Evolutionary conservation across 2,329 filamentous ascomycete species (phyloP).

Genomic region (Colletotrichum tropicale): DNA sequence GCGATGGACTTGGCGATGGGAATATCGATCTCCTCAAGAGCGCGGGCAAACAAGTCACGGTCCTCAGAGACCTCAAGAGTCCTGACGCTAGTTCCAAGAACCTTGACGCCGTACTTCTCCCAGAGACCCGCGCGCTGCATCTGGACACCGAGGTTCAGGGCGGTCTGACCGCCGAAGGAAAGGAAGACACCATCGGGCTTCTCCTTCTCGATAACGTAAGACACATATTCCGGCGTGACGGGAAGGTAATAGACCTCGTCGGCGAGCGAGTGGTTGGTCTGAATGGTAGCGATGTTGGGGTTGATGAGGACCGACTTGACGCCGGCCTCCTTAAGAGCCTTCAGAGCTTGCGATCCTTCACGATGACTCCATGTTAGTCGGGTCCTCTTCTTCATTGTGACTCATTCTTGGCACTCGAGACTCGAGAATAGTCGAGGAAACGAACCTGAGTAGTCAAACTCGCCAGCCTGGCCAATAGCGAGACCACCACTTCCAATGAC

Average conservation of each 20-base stretch:
- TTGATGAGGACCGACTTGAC: conserved; percentile 93
- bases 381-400: not conserved
- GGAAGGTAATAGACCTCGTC: conserved; percentile 99
- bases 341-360: conserved; percentile 90
- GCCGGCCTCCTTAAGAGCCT: conserved; percentile 94
- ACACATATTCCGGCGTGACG: conserved; percentile 96
- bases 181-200: conserved; percentile 96
- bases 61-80: conserved; percentile 96
- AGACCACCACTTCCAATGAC: conserved; percentile 96
- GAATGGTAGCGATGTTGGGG: conserved; percentile 97
- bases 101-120: conserved; percentile 93
- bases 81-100: conserved; percentile 92
- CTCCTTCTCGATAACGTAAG: conserved; percentile 96
- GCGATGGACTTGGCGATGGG: conserved; percentile 97
- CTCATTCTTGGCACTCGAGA: conserved; percentile 1
- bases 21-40: conserved; percentile 95
- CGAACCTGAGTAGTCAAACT: conserved; percentile 98
- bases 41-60: conserved; percentile 93
- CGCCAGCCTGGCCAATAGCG: conserved; percentile 95
- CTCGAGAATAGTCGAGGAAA: conserved; percentile 25
- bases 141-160: conserved; percentile 93
- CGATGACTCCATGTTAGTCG: conserved; percentile 23
- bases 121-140: conserved; percentile 97
- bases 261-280: conserved; percentile 93
- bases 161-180: conserved; percentile 96